Evolutionary conservation across 306 rosid species (phyloP).

Genomic region (Quercus parvula): DNA sequence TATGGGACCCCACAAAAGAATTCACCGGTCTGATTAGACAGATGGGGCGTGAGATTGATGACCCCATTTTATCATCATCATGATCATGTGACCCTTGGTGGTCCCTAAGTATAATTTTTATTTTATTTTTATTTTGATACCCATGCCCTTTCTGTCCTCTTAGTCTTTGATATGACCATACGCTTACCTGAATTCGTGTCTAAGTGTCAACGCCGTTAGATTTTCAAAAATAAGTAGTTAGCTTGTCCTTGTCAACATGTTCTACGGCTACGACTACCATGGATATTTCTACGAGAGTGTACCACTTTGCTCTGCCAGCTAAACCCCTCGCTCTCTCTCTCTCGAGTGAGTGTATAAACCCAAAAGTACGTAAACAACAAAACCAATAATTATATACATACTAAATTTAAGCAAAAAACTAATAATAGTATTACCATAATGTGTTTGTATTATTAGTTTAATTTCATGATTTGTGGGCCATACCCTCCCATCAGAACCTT

Average conservation of each 20-base stretch:
- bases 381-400: not conserved
- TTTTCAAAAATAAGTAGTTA: conserved; percentile 33
- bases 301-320: conserved; percentile 7
- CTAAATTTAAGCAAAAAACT: too few relatives aligned
- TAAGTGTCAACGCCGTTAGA: conserved; percentile 66
- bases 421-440: too few relatives aligned
- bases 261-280: not conserved
- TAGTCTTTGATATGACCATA: conserved; percentile 18
- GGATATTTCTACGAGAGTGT: not conserved
- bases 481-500: not conserved
- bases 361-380: not conserved
- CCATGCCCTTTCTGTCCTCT: not conserved
- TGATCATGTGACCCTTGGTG: conserved; percentile 32
- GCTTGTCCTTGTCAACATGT: conserved; percentile 43
- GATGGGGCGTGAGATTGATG: conserved; percentile 24
- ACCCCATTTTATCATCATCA: conserved; percentile 23
- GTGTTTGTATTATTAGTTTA: not conserved
- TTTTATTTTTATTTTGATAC: not conserved
- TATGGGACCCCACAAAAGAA: conserved; percentile 22
- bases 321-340: not conserved
- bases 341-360: conserved; percentile 15
- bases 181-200: conserved; percentile 31
- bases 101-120: not conserved
- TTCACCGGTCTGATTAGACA: conserved; percentile 34
- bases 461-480: conserved; percentile 5